Conservation (phyloP, 2,329 filamentous ascomycete species). For the Fusarium tanahbumbuense region DNA sequence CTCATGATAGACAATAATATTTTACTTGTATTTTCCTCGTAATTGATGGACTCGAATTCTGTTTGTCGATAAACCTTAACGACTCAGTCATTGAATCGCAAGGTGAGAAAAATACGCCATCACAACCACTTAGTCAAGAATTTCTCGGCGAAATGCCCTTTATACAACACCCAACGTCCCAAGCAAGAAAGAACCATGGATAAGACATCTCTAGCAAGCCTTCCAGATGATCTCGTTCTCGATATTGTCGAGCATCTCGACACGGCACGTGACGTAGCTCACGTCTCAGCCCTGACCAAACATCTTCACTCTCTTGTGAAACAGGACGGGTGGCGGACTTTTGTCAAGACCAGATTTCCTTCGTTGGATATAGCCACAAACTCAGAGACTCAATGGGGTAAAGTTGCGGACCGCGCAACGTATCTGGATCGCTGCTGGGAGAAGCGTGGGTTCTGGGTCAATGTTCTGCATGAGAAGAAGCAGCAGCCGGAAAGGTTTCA, state of each 20-base stretch:
- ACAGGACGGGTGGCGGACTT: conserved; percentile 62
- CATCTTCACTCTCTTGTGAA: conserved; percentile 54
- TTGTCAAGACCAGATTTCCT: conserved; percentile 59
- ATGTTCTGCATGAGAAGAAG: conserved; percentile 41
- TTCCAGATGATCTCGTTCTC: conserved; percentile 64
- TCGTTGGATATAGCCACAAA: conserved; percentile 52
- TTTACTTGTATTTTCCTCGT: neutral
- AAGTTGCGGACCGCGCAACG: conserved; percentile 60
- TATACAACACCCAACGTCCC: conserved; percentile 9
- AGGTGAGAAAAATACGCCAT: conserved; percentile 4
- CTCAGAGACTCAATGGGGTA: conserved; percentile 49
- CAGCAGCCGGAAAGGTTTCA: conserved; percentile 27
- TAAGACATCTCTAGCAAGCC: conserved; percentile 52
- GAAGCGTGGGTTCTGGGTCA: conserved; percentile 56
- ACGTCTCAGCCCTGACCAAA: conserved; percentile 55
- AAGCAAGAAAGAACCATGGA: conserved; percentile 39
- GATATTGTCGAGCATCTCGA: conserved; percentile 61
- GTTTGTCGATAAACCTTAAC: neutral
- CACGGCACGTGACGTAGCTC: conserved; percentile 60
- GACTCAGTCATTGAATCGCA: neutral
- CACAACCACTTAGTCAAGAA: neutral
- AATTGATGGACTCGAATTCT: neutral
- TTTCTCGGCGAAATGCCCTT: conserved; percentile 22
- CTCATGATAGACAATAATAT: neutral
- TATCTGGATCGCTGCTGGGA: conserved; percentile 67